phyloP scores from a whole-genome alignment of 1,139 yeast genomes.

The Yamadazyma atlantica region DNA sequence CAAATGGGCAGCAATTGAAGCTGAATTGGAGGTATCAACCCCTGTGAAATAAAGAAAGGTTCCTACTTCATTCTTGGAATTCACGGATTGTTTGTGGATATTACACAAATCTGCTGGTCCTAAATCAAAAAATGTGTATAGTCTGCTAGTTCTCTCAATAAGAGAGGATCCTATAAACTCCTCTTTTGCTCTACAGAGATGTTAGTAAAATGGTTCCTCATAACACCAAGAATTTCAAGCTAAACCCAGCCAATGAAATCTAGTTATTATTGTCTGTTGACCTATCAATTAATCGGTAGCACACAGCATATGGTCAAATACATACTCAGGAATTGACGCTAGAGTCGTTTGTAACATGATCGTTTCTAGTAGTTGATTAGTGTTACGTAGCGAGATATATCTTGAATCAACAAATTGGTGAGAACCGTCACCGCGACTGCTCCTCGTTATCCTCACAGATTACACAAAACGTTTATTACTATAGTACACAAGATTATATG shows the following conservation, averaged over 20 bases:
- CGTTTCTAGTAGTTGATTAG: neutral
- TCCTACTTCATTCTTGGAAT: slow-evolving; percentile 46
- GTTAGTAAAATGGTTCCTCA: slow-evolving; percentile 14
- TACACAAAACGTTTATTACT: neutral
- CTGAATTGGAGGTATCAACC: slow-evolving; percentile 55
- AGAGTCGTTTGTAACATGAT: slow-evolving; percentile 43
- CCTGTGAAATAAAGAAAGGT: slow-evolving; percentile 60
- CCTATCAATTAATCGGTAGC: neutral
- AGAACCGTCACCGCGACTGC: neutral
- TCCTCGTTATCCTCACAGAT: neutral
- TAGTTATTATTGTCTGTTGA: no score
- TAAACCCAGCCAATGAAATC: neutral
- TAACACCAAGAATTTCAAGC: neutral
- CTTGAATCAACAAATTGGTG: neutral
- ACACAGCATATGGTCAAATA: slow-evolving; percentile 8
- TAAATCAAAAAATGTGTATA: slow-evolving; percentile 49
- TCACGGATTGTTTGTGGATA: slow-evolving; percentile 47
- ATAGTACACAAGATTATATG: neutral
- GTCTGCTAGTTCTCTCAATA: slow-evolving; percentile 51
- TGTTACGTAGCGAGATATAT: neutral
- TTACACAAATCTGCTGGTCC: slow-evolving; percentile 95
- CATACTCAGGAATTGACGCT: slow-evolving; percentile 49
- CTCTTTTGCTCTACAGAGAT: slow-evolving; percentile 39
- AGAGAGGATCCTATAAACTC: slow-evolving; percentile 51
- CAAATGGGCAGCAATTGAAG: slow-evolving; percentile 68